Base-by-base conservation (phyloP, 2,329 filamentous ascomycete genomes). In the Hypoxylon sp. region DNA sequence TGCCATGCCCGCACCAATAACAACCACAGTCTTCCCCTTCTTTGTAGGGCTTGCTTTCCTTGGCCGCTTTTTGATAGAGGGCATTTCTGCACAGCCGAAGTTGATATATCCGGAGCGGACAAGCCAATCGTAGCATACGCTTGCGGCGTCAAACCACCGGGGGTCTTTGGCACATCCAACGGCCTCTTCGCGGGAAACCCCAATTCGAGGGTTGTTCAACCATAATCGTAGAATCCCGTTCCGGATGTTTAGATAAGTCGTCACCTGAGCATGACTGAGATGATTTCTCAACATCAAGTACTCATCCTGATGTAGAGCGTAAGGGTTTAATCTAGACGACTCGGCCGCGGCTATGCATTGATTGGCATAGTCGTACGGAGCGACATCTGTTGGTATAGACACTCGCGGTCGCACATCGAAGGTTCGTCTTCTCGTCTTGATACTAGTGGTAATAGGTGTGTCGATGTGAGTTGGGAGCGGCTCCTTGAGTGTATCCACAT, bases 1-100 rank as follows among this genome's bases (percentile, higher is more conserved):
- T 48, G 96, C 92, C 83, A 99, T 92, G n/a, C 96, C 96, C 62
- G 95, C 96, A 46, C 96, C 96, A 67, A 99, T 89, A 8, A 99
- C 88, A 39, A 93, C 91, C 60, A 99, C 88, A 0, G 91, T 96
- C 77, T 91, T 93, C 71, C 88, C 86, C 73, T 85, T 87, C 48
- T 70, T 82, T 79, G 76, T 81, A 82, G 77, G 79, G 74, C 72
- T 83, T 71, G 73, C 76, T 77, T 77, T 85, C 75, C 72, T 79
- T 77, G 68, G 74, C 70, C 73, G 79, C 71, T 76, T 82, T 76
- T 77, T 80, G 21, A 79, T 83, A 50, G 81, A 78, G 37, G 88
- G 87, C n/a, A 94, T 82, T 75, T 94, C 89, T 2, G 96, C 87
- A 78, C 96, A 98, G 15, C 97, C 96, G 78, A 94, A 98, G 79